Conservation (phyloP, 495 filamentous ascomycete species). For the Delitschia confertaspora region DNA sequence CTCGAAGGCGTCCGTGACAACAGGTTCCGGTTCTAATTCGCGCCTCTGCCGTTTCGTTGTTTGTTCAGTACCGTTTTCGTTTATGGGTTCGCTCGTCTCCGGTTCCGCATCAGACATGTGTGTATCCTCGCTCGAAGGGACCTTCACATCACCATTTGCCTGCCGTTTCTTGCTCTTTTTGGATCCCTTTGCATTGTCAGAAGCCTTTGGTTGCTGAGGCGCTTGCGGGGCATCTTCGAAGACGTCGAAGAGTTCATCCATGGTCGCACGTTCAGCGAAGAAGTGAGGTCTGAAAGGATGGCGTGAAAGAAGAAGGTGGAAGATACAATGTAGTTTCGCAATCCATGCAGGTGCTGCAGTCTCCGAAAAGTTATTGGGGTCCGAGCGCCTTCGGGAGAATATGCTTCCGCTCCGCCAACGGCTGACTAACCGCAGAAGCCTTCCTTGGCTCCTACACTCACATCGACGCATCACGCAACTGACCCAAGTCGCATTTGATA, state of each 20-base stretch:
- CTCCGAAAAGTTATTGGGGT: too few relatives aligned
- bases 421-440: neutral
- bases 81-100: slow-evolving; percentile 23
- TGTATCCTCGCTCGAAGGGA: slow-evolving; percentile 11
- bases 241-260: slow-evolving; percentile 37
- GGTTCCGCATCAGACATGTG: slow-evolving; percentile 32
- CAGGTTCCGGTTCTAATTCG: slow-evolving; percentile 63
- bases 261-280: slow-evolving; percentile 1
- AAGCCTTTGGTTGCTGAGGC: slow-evolving; percentile 3
- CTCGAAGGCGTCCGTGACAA: slow-evolving; percentile 88
- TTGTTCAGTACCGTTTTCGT: slow-evolving; percentile 39
- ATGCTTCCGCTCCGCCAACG: too few relatives aligned
- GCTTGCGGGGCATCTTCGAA: slow-evolving; percentile 32
- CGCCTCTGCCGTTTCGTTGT: slow-evolving; percentile 67
- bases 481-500: too few relatives aligned
- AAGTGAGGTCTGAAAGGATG: neutral
- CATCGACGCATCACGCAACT: slow-evolving; percentile 1
- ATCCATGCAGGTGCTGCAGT: too few relatives aligned
- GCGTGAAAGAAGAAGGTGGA: neutral
- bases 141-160: slow-evolving; percentile 66
- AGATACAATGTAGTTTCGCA: slow-evolving; percentile 1
- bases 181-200: slow-evolving; percentile 9
- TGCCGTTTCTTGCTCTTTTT: slow-evolving; percentile 48
- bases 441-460: too few relatives aligned
- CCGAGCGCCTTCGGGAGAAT: too few relatives aligned